Percentiles rank a stretch among this genome's conserved stretches.
These are phyloP conservation scores for Mycena pura DNA, from an alignment of 768 basidiomycete genomes.

Conservation along the genomic window DNA sequence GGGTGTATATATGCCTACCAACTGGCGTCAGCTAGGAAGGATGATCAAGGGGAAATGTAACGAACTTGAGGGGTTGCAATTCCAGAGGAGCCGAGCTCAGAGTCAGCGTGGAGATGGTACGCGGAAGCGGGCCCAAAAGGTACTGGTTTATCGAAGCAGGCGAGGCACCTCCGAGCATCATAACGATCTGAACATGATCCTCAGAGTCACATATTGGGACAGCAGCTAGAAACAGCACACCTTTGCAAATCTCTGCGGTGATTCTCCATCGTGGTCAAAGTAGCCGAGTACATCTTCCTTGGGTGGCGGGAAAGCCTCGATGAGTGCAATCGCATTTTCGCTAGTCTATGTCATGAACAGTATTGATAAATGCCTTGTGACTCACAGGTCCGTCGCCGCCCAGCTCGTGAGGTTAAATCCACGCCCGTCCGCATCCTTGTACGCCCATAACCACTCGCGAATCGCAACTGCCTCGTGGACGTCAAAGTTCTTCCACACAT, in stretches of 20 bases:
- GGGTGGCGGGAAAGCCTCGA: constrained; percentile 21
- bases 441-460: constrained; percentile 20
- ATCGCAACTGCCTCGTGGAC: constrained; percentile 21
- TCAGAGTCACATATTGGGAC: not conserved
- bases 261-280: constrained; percentile 7
- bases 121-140: constrained; percentile 24
- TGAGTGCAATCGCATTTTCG: constrained; percentile 19
- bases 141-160: constrained; percentile 19
- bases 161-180: constrained; percentile 16
- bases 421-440: constrained; percentile 11
- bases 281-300: constrained; percentile 26
- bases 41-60: not conserved
- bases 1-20: constrained; percentile 24
- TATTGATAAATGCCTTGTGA: constrained; percentile 14
- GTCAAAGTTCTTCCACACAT: constrained; percentile 28
- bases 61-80: constrained; percentile 17
- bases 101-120: constrained; percentile 15
- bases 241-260: constrained; percentile 19
- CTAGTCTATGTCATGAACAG: too few relatives aligned
- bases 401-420: constrained; percentile 16
- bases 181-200: constrained; percentile 1
- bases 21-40: not conserved
- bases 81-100: not conserved
- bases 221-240: not conserved
- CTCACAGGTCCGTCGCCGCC: constrained; percentile 23